Evolutionary conservation across 169 alveolate genomes (phyloP).

Genomic region (Neospora caninum): DNA sequence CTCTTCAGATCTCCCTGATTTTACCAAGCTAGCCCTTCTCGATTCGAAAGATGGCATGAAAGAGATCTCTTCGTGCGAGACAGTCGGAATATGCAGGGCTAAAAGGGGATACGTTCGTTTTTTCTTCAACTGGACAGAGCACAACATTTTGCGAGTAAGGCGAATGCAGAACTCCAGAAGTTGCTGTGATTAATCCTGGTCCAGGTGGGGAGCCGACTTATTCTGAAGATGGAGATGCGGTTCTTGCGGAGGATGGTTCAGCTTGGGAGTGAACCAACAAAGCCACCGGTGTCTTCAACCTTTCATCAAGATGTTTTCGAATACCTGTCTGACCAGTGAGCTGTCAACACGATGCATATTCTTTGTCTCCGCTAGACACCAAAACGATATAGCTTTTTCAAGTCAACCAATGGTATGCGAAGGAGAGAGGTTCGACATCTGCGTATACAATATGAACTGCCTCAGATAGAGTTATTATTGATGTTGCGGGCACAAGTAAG

Average conservation of each 20-base stretch:
- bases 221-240: conserved; percentile 66
- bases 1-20: conserved; percentile 59
- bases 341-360: not conserved
- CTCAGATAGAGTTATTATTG: conserved; percentile 16
- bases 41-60: conserved; percentile 65
- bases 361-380: not conserved
- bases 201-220: conserved; percentile 67
- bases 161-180: not conserved
- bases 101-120: conserved; percentile 68
- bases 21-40: conserved; percentile 59
- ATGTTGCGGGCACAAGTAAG: conserved; percentile 8
- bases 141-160: conserved; percentile 66
- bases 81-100: conserved; percentile 69
- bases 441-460: not conserved
- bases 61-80: conserved; percentile 67
- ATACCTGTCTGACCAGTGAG: conserved; percentile 61
- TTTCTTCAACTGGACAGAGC: conserved; percentile 69
- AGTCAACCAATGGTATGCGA: not conserved
- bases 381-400: not conserved
- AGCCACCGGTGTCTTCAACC: conserved; percentile 31
- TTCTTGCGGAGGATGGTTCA: conserved; percentile 64
- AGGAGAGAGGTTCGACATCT: not conserved
- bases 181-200: not conserved
- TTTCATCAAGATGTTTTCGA: conserved; percentile 68
- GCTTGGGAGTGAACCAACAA: conserved; percentile 55